phyloP scores from a whole-genome alignment of 2,329 filamentous ascomycete species.

The Botrytis fragariae region DNA sequence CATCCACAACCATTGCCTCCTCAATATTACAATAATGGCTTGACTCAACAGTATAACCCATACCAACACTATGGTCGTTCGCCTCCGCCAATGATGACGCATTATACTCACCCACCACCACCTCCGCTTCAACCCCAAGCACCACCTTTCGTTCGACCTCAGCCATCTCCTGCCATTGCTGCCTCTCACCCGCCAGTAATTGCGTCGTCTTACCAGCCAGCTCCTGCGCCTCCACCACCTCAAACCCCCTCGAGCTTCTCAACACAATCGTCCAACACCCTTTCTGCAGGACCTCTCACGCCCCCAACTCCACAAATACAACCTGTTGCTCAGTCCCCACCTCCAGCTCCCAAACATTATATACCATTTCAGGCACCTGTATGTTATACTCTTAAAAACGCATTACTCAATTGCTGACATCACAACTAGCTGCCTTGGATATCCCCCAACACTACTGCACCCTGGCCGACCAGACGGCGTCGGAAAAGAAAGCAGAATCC shows the following conservation, averaged over 20 bases:
- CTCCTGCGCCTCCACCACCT: conserved; percentile 41
- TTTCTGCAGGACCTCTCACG: conserved; percentile 42
- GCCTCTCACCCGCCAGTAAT: conserved; percentile 53
- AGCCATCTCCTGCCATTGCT: conserved; percentile 52
- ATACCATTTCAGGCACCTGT: conserved; percentile 51
- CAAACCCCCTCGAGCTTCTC: conserved; percentile 41
- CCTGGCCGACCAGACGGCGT: conserved; percentile 48
- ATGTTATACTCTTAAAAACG: conserved; percentile 36
- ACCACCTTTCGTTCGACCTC: conserved; percentile 47
- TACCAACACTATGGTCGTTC: conserved; percentile 48
- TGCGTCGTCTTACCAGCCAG: conserved; percentile 47
- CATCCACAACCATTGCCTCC: conserved; percentile 55
- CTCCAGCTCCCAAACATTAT: conserved; percentile 24
- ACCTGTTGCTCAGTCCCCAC: conserved; percentile 29
- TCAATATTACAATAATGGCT: conserved; percentile 53
- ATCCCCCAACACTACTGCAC: conserved; percentile 47
- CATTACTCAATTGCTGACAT: conserved; percentile 33
- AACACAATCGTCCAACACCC: conserved; percentile 35
- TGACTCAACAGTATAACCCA: conserved; percentile 48
- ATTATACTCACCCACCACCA: conserved; percentile 48
- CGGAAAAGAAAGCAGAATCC: conserved; percentile 46
- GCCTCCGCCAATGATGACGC: conserved; percentile 51
- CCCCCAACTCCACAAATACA: conserved; percentile 46
- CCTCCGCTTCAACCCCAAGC: conserved; percentile 30
- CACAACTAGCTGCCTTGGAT: conserved; percentile 54